Percentiles rank a stretch among this genome's conserved stretches.
Evolutionary conservation across 805 yeast species (phyloP).

Genomic region (Vanderwaltozyma polyspora): DNA sequence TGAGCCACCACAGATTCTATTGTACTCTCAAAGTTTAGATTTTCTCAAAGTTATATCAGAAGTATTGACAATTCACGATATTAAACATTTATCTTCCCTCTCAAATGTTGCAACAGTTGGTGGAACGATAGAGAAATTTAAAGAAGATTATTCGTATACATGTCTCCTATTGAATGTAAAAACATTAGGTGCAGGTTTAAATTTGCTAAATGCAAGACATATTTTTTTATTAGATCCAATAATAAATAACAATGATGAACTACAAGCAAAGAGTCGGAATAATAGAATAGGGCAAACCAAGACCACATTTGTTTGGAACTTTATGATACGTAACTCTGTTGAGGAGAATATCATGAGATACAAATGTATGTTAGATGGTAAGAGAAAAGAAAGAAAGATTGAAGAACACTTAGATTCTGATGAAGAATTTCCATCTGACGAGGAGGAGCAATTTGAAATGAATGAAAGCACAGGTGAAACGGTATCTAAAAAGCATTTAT

Average conservation of each 20-base stretch:
- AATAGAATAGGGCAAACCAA: slow-evolving; percentile 84
- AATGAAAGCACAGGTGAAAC: slow-evolving; percentile 19
- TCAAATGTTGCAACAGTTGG: slow-evolving; percentile 31
- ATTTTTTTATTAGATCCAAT: slow-evolving; percentile 89
- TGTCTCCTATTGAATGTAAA: slow-evolving; percentile 79
- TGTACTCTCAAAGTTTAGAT: slow-evolving; percentile 85
- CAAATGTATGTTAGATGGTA: slow-evolving; percentile 20
- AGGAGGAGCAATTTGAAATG: slow-evolving; percentile 18
- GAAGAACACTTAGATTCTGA: slow-evolving; percentile 1
- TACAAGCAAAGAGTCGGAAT: slow-evolving; percentile 85
- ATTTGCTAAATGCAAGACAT: slow-evolving; percentile 84
- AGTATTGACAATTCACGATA: slow-evolving; percentile 50
- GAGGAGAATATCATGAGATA: slow-evolving; percentile 69
- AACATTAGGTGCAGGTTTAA: slow-evolving; percentile 83
- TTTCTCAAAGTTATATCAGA: slow-evolving; percentile 54
- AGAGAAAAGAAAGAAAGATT: slow-evolving; percentile 6
- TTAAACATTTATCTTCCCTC: slow-evolving; percentile 30
- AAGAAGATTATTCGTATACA: slow-evolving; percentile 49
- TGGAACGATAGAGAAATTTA: slow-evolving; percentile 39
- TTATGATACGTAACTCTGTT: slow-evolving; percentile 70
- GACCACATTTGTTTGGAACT: slow-evolving; percentile 86
- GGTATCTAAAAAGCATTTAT: slow-evolving; percentile 21
- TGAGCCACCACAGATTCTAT: slow-evolving; percentile 56
- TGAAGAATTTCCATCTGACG: slow-evolving; percentile 6
- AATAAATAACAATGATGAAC: slow-evolving; percentile 73